Evolutionary conservation across 345 rosid genomes (phyloP).

Genomic region (Salix dunnii): DNA sequence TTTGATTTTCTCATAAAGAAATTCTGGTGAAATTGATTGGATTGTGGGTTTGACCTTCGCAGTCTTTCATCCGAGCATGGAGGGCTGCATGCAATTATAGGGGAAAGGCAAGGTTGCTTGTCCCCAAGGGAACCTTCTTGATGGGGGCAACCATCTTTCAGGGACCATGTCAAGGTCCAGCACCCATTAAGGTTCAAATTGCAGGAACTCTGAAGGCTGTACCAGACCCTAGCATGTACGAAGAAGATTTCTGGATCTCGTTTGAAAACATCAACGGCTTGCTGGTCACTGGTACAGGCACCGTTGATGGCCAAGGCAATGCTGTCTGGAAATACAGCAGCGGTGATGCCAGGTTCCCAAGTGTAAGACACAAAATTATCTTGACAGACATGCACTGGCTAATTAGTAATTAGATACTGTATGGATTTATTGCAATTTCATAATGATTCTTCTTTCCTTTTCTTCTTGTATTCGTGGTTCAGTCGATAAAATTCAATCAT

Average conservation of each 20-base stretch:
- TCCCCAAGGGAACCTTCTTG: conserved; percentile 38
- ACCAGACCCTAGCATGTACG: conserved; percentile 22
- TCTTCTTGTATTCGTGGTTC: conserved; percentile 7
- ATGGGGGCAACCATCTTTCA: conserved; percentile 30
- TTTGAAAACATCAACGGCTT: conserved; percentile 50
- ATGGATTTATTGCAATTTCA: not conserved
- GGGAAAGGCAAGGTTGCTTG: conserved; percentile 36
- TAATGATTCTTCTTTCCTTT: not conserved
- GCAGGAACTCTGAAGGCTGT: conserved; percentile 35
- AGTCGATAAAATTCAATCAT: conserved; percentile 38
- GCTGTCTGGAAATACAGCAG: conserved; percentile 45
- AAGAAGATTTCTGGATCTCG: conserved; percentile 42
- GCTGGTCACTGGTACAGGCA: conserved; percentile 52
- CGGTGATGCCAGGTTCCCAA: conserved; percentile 11
- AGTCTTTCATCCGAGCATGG: conserved; percentile 42
- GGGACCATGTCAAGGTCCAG: conserved; percentile 43
- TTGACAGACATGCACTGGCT: not conserved
- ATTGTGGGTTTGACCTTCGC: not conserved
- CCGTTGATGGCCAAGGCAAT: conserved; percentile 62
- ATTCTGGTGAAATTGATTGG: not conserved
- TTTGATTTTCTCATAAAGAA: not conserved
- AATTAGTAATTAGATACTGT: not conserved
- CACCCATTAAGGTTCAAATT: conserved; percentile 34
- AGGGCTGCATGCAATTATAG: conserved; percentile 32
- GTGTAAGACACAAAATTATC: not conserved